Conservation (phyloP, 2,329 filamentous ascomycete genomes). For the Verticillium nubilum region DNA sequence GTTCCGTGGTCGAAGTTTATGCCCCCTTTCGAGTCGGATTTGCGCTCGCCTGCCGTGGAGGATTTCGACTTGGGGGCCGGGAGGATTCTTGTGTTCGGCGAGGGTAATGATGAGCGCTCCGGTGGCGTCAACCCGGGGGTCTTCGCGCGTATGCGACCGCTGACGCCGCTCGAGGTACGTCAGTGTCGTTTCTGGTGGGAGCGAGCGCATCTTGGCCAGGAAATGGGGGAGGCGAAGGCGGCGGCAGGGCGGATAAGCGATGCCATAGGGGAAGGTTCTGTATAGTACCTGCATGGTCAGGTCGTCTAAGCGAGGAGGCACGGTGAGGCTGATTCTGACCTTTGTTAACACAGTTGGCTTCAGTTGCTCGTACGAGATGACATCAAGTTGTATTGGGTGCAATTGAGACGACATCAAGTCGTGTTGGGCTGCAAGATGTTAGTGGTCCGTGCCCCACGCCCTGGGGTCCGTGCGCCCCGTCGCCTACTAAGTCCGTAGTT, state of each 20-base stretch:
- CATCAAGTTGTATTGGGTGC: too few species aligned
- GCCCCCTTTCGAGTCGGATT: conserved; percentile 27
- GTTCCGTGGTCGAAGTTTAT: conserved; percentile 37
- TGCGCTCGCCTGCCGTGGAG: background rate
- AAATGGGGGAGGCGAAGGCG: conserved; percentile 21
- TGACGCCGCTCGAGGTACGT: conserved; percentile 37
- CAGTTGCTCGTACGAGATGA: too few species aligned
- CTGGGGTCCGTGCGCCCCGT: too few species aligned
- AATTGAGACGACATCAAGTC: too few species aligned
- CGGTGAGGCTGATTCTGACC: too few species aligned
- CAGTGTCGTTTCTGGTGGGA: conserved; percentile 59
- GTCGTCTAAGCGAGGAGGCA: too few species aligned
- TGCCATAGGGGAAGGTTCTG: too few species aligned
- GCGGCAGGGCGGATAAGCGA: background rate
- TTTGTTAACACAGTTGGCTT: too few species aligned
- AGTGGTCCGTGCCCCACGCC: too few species aligned
- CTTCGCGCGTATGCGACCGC: conserved; percentile 33
- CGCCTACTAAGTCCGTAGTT: too few species aligned
- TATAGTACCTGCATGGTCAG: too few species aligned
- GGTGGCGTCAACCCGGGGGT: conserved; percentile 30
- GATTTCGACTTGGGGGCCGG: conserved; percentile 16
- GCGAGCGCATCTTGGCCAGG: conserved; percentile 41
- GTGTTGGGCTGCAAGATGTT: too few species aligned
- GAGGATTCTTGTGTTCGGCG: conserved; percentile 49
- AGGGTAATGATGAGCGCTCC: conserved; percentile 50